Evolutionary conservation across 116 monocot genomes (phyloP), one percentile per base, ranked within the genome.

Genomic region (Zostera marina): DNA sequence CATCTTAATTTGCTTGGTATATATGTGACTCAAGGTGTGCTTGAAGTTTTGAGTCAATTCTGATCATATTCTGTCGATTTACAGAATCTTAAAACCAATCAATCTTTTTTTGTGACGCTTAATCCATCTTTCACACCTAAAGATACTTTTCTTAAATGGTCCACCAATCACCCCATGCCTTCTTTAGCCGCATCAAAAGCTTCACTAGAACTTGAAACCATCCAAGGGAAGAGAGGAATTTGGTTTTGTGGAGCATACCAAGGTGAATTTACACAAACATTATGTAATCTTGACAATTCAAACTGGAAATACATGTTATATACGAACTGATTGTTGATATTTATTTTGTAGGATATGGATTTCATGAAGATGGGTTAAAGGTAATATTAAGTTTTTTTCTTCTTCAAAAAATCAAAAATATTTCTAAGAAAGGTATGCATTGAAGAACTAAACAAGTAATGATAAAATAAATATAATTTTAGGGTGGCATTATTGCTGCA

Each of bases 201-300:
- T 72, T 77, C 83, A 60, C 74, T 76, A 51, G 85, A 90, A 63
- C 72, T 98, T 64, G 58, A 81, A 15, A 52, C 49, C 15, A 83
- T 98, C 39, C 96, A 98, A 72, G 96, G 96, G 41, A 85, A 66
- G 61, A 73, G 90, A 71, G 63, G 76, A 67, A 80, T 98, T 56
- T 98, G 96, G 96, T 98, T 89, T 64, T 85, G 80, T 66, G 96
- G 96, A 56, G 90, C 85, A 54, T 90, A 98, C 52, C 77, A 82
- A 63, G 96, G 96, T 98, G 48, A 65, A n/a, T n/a, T n/a, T n/a
- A n/a, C n/a, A n/a, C n/a, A n/a, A n/a, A 19, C 20, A 48, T 48
- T 8, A 15, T 19, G 19, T 49, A 7, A 49, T 12, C 20, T 49
- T 49, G 4, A 26, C 5, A 32, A 32, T 32, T 32, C 32, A 32